These are phyloP conservation scores for Gossypium sturtianum DNA, from an alignment of 345 rosid genomes.

Conservation along the genomic window DNA sequence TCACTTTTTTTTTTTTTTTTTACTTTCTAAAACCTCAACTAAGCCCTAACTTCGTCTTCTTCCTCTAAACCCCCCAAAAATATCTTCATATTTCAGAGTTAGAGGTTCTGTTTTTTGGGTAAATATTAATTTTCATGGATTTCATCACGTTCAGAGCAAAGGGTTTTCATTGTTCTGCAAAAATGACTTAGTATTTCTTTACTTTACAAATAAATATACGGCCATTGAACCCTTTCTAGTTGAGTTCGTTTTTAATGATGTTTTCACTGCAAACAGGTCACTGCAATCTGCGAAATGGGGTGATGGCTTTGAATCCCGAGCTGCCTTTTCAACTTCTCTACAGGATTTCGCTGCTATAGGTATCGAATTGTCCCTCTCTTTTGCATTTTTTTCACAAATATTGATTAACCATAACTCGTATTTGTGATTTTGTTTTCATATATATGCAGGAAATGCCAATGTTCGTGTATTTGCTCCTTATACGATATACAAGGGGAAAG, in stretches of 20 bases:
- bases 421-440: not conserved
- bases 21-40: not conserved
- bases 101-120: not conserved
- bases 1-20: not conserved
- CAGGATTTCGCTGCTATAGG: constrained; percentile 32
- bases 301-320: constrained; percentile 25
- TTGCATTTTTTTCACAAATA: not conserved
- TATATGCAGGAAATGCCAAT: constrained; percentile 19
- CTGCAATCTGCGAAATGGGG: constrained; percentile 20
- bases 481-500: constrained; percentile 79
- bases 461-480: constrained; percentile 69
- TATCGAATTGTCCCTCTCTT: constrained; percentile 4
- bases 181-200: not conserved
- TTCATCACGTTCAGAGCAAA: not conserved
- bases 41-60: constrained; percentile 1
- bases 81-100: not conserved
- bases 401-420: not conserved
- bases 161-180: not conserved
- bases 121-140: not conserved
- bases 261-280: constrained; percentile 30
- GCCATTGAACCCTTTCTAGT: not conserved
- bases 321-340: constrained; percentile 35
- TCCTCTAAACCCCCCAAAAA: not conserved
- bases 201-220: not conserved
- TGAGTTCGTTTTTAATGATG: not conserved